Conservation (phyloP, 2,329 filamentous ascomycete species). For the Pseudopyricularia cyperi region DNA sequence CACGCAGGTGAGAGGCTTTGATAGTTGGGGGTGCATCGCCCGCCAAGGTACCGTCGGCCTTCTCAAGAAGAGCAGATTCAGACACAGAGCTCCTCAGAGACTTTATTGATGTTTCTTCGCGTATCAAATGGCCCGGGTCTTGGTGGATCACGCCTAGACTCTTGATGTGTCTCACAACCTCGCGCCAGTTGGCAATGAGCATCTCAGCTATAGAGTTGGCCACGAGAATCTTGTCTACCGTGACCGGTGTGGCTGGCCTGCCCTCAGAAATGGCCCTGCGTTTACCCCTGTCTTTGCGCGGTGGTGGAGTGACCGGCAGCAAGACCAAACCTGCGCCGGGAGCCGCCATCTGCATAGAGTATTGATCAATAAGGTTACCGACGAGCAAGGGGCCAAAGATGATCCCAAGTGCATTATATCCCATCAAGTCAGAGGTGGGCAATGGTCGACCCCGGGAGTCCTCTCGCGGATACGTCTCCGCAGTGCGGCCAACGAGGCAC, state of each 20-base stretch:
- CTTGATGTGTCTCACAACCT: constrained; percentile 47
- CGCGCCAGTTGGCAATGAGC: constrained; percentile 52
- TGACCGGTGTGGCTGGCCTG: constrained; percentile 11
- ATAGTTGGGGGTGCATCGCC: constrained; percentile 3
- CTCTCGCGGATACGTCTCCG: constrained; percentile 38
- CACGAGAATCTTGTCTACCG: constrained; percentile 42
- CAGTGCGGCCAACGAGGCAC: constrained; percentile 43
- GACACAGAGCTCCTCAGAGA: constrained; percentile 25
- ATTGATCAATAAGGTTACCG: constrained; percentile 41
- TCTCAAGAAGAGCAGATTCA: constrained; percentile 7
- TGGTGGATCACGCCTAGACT: constrained; percentile 23
- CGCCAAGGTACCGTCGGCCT: neutral
- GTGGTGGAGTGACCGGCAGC: constrained; percentile 27
- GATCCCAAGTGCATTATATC: constrained; percentile 47
- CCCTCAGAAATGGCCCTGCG: constrained; percentile 3
- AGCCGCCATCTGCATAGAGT: constrained; percentile 31
- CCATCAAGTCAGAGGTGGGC: constrained; percentile 48
- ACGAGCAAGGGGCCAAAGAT: constrained; percentile 53
- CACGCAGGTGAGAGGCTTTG: neutral
- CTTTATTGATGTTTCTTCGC: neutral
- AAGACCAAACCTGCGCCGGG: constrained; percentile 26
- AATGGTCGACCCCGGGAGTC: constrained; percentile 37
- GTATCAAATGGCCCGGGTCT: neutral
- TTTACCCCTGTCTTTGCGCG: neutral
- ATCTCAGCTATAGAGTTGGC: constrained; percentile 50